Percentiles rank a stretch among this genome's conserved stretches.
These are phyloP conservation scores for Pycnococcus provasolii DNA, from an alignment of 139 green algal genomes.

Conservation along the genomic window DNA sequence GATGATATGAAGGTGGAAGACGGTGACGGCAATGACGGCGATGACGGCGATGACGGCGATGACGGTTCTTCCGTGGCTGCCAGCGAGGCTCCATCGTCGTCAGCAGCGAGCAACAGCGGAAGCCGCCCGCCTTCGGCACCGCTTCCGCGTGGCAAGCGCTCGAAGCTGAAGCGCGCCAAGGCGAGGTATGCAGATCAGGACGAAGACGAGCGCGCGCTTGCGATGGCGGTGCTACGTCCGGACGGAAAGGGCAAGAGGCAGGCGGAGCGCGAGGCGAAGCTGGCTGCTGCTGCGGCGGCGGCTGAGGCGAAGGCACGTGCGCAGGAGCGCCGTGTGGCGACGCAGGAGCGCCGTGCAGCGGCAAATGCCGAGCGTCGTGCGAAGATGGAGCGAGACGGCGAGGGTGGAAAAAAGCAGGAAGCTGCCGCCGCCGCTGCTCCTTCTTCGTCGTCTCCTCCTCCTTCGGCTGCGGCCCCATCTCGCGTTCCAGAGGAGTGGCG, in stretches of 20 bases:
- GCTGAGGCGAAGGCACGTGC: conserved; percentile 14
- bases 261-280: neutral
- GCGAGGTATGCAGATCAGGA: conserved; percentile 87
- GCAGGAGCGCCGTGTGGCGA: neutral
- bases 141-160: conserved; percentile 49
- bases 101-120: conserved; percentile 10
- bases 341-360: neutral
- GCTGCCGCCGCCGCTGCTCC: neutral
- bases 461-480: neutral
- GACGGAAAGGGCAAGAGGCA: conserved; percentile 12
- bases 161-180: conserved; percentile 64
- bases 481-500: conserved; percentile 16
- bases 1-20: conserved; percentile 7
- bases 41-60: conserved; percentile 18
- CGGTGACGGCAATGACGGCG: conserved; percentile 22
- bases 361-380: neutral
- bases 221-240: conserved; percentile 44
- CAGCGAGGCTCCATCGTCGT: neutral
- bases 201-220: conserved; percentile 70
- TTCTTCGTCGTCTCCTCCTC: neutral
- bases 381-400: neutral
- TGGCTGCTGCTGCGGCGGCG: conserved; percentile 33
- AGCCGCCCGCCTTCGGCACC: neutral
- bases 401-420: neutral
- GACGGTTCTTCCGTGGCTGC: conserved; percentile 1